These are phyloP conservation scores for Rhodomyrtus tomentosa DNA, from an alignment of 345 rosid genomes.

Conservation along the genomic window DNA sequence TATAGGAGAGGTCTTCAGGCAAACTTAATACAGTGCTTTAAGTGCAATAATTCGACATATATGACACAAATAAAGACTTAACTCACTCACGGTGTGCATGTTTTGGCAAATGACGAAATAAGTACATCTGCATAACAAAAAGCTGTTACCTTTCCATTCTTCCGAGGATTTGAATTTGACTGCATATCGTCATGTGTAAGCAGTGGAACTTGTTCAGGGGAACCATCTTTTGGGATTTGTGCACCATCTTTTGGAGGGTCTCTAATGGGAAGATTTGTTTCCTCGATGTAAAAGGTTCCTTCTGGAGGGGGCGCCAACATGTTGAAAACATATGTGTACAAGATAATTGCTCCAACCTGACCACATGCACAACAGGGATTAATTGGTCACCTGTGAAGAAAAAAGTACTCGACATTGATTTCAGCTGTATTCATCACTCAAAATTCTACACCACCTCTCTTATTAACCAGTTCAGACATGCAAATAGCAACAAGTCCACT, in stretches of 20 bases:
- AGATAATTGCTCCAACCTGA: conserved; percentile 96
- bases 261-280: conserved; percentile 43
- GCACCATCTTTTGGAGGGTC: conserved; percentile 27
- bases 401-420: not conserved
- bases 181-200: conserved; percentile 30
- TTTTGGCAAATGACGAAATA: not conserved
- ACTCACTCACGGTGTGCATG: not conserved
- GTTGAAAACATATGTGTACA: conserved; percentile 86
- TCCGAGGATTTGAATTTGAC: conserved; percentile 18
- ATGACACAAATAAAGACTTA: not conserved
- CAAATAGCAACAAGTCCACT: not conserved
- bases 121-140: not conserved
- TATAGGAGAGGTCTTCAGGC: not conserved
- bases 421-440: not conserved
- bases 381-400: not conserved
- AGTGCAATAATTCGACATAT: not conserved
- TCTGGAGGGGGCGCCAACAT: conserved; percentile 95
- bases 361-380: conserved; percentile 11
- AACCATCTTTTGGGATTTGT: conserved; percentile 10
- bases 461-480: not conserved
- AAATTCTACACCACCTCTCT: not conserved
- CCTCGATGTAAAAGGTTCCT: conserved; percentile 68
- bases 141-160: conserved; percentile 47
- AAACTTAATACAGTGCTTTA: not conserved
- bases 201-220: conserved; percentile 59